phyloP scores from a whole-genome alignment of 768 basidiomycete genomes.

The Suillus brevipes region DNA sequence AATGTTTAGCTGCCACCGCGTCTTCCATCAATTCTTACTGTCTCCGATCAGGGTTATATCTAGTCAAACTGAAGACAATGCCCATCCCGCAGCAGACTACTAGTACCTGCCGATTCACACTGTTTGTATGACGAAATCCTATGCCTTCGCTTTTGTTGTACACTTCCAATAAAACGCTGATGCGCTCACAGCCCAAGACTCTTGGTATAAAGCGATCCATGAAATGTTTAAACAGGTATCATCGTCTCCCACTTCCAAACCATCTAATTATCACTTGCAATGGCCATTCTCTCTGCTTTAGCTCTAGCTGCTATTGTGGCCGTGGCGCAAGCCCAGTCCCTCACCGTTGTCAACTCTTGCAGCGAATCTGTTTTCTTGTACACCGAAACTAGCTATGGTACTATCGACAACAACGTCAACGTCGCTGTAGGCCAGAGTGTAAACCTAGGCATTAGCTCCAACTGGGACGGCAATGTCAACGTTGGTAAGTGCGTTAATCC shows the following conservation, averaged over 20 bases:
- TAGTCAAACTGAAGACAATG: not conserved
- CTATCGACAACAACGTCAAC: constrained; percentile 27
- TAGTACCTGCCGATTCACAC: not conserved
- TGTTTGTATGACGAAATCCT: not conserved
- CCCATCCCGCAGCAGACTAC: not conserved
- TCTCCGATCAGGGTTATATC: not conserved
- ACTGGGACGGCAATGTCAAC: constrained; percentile 34
- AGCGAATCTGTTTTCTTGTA: constrained; percentile 28
- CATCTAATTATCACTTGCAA: constrained; percentile 8
- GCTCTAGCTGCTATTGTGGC: constrained; percentile 21
- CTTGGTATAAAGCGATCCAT: not conserved
- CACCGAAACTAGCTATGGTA: constrained; percentile 31
- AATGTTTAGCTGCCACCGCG: not conserved
- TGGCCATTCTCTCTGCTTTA: constrained; percentile 23
- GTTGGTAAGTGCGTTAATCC: constrained; percentile 21
- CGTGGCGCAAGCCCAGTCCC: constrained; percentile 27
- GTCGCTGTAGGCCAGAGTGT: constrained; percentile 22
- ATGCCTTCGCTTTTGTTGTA: not conserved
- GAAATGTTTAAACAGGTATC: not conserved
- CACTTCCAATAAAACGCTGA: not conserved
- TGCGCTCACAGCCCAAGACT: not conserved
- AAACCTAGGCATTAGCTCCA: constrained; percentile 31
- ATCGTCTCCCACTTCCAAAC: not conserved
- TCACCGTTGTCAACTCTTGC: constrained; percentile 30
- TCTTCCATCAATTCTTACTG: not conserved